phyloP scores from a whole-genome alignment of 768 basidiomycete species.

The Tulasnella sp. region DNA sequence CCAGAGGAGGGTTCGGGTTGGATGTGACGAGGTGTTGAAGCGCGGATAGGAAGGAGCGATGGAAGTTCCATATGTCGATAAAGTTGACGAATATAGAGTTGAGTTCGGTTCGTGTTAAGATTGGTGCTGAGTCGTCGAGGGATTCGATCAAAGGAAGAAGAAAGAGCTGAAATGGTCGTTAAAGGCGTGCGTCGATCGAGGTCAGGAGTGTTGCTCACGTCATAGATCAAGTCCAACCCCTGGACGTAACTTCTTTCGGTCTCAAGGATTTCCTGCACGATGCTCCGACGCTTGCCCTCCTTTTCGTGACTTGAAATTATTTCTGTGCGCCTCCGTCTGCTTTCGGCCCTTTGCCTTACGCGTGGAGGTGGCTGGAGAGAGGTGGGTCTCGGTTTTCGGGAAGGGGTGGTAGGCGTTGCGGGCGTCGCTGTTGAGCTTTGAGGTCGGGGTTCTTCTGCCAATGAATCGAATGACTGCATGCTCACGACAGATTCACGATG shows the following conservation, averaged over 20 bases:
- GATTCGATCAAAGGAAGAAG: conserved; percentile 67
- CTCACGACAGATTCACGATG: conserved; percentile 57
- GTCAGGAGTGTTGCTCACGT: conserved; percentile 35
- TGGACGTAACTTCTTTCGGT: conserved; percentile 74
- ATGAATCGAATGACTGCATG: conserved; percentile 61
- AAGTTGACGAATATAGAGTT: conserved; percentile 78
- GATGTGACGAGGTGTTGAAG: conserved; percentile 37
- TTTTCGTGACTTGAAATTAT: conserved; percentile 38
- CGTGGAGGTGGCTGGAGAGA: conserved; percentile 3
- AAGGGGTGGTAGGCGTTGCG: conserved; percentile 26
- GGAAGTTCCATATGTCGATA: conserved; percentile 84
- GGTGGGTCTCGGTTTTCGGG: conserved; percentile 21
- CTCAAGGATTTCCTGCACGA: conserved; percentile 70
- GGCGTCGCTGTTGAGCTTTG: conserved; percentile 15
- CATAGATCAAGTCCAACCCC: conserved; percentile 73
- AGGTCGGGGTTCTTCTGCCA: conserved; percentile 39
- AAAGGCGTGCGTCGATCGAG: conserved; percentile 2
- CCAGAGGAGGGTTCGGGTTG: conserved; percentile 3
- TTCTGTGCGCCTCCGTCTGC: conserved; percentile 28
- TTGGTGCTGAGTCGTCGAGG: conserved; percentile 51
- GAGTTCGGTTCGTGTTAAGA: conserved; percentile 58
- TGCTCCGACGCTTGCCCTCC: conserved; percentile 48
- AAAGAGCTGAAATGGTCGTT: conserved; percentile 47
- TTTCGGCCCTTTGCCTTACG: conserved; percentile 32
- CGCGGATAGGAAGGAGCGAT: conserved; percentile 58